Percentiles rank a stretch among this genome's conserved stretches.
phyloP scores from a whole-genome alignment of 495 filamentous ascomycete genomes.

The Neurospora sp. region DNA sequence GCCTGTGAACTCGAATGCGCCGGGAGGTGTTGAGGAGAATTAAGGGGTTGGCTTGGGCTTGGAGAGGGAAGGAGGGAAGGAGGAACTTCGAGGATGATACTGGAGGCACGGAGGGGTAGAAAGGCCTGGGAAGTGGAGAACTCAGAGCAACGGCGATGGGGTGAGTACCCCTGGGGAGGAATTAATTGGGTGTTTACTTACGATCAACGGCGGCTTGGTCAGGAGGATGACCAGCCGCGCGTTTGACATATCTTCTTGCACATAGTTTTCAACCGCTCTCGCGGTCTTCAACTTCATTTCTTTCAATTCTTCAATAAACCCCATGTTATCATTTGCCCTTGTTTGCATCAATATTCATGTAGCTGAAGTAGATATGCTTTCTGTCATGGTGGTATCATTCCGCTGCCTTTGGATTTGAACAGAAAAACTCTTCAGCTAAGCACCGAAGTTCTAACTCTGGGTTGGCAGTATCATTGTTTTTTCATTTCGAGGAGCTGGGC shows the following conservation, averaged over 20 bases:
- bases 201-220: background rate
- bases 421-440: background rate
- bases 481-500: background rate
- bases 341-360: background rate
- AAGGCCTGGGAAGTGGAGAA: background rate
- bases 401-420: background rate
- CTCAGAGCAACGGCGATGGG: background rate
- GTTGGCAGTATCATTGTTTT: background rate
- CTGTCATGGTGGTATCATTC: background rate
- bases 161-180: background rate
- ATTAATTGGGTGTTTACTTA: background rate
- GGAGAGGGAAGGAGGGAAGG: background rate
- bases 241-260: background rate
- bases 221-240: background rate
- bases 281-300: background rate
- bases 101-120: background rate
- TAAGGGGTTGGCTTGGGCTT: background rate
- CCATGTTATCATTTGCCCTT: background rate
- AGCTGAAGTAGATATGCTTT: background rate
- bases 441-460: background rate
- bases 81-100: background rate
- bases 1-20: conserved; percentile 11
- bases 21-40: conserved; percentile 12
- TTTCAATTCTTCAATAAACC: background rate
- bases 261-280: background rate